A percentile compares a stretch with the other conserved stretches of the same genome.
Evolutionary conservation across 176 grass and related monocot genomes (phyloP).

Genomic region (Musa troglodytarum): DNA sequence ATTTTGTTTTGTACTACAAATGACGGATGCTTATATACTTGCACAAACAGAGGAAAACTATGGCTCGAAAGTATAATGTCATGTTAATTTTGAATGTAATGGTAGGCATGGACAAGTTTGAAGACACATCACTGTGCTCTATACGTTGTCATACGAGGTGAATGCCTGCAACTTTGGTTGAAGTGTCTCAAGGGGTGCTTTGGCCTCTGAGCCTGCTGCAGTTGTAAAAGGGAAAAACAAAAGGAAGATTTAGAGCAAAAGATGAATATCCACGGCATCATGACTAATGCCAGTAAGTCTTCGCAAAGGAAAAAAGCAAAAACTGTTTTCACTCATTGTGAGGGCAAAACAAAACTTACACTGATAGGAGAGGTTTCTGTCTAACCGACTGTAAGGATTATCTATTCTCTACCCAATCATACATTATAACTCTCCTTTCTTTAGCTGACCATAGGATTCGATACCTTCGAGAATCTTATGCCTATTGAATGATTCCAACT

Average conservation of each 20-base stretch:
- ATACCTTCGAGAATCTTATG: too few relatives aligned
- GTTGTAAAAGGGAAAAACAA: conserved; percentile 13
- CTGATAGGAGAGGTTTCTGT: too few relatives aligned
- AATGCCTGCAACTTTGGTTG: too few relatives aligned
- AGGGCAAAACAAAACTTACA: too few relatives aligned
- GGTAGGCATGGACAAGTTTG: conserved; percentile 2
- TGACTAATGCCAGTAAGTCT: not conserved
- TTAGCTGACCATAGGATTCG: too few relatives aligned
- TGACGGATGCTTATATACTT: not conserved
- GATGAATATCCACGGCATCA: not conserved
- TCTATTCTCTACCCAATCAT: too few relatives aligned
- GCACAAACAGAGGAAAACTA: not conserved
- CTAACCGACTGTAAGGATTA: too few relatives aligned
- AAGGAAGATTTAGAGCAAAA: not conserved
- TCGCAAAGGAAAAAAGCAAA: not conserved
- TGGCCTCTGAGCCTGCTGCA: conserved; percentile 72
- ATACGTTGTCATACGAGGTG: not conserved
- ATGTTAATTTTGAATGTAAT: not conserved
- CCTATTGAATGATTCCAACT: too few relatives aligned
- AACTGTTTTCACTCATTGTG: too few relatives aligned
- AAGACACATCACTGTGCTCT: conserved; percentile 1
- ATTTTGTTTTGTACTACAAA: not conserved
- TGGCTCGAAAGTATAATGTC: not conserved
- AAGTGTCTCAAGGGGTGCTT: too few relatives aligned
- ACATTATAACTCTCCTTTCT: too few relatives aligned